Percentiles rank a stretch among this genome's conserved stretches.
Evolutionary conservation across 2,329 filamentous ascomycete genomes (phyloP).

Genomic region (Microcyclospora pomicola): DNA sequence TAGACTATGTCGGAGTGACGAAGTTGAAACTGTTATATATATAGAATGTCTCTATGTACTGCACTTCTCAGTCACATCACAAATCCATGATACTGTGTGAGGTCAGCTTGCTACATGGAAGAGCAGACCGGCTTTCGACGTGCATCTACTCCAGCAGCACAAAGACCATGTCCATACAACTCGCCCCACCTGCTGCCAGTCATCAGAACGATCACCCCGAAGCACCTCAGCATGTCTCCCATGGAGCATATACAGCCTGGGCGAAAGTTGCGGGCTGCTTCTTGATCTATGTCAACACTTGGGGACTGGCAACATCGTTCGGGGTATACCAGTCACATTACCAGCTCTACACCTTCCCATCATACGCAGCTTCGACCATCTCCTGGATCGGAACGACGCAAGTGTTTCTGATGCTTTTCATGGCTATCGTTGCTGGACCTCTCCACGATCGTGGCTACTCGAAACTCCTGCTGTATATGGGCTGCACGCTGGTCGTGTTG

Average conservation of each 20-base stretch:
- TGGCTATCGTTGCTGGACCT: conserved; percentile 21
- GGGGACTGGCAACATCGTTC: background rate
- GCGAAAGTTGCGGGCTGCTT: conserved; percentile 17
- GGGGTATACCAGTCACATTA: background rate
- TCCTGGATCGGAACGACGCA: conserved; percentile 26
- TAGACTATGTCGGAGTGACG: no score
- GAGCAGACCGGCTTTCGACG: no score
- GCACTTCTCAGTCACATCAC: no score
- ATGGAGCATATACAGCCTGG: conserved; percentile 19
- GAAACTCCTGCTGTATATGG: conserved; percentile 22
- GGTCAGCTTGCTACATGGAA: no score
- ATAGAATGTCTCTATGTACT: no score
- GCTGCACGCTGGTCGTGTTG: conserved; percentile 18
- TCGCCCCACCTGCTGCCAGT: no score
- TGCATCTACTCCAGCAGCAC: no score
- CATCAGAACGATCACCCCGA: no score
- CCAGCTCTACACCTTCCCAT: conserved; percentile 15
- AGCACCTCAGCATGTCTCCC: background rate
- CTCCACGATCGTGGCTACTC: conserved; percentile 32
- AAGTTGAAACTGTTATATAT: no score
- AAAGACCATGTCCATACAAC: no score
- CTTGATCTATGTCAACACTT: conserved; percentile 5
- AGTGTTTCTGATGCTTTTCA: conserved; percentile 20
- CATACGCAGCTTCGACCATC: background rate
- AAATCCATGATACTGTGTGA: no score